Evolutionary conservation across 2,329 filamentous ascomycete species (phyloP), one percentile per base, ranked within the genome.

Genomic region (Parastagonospora avenae): DNA sequence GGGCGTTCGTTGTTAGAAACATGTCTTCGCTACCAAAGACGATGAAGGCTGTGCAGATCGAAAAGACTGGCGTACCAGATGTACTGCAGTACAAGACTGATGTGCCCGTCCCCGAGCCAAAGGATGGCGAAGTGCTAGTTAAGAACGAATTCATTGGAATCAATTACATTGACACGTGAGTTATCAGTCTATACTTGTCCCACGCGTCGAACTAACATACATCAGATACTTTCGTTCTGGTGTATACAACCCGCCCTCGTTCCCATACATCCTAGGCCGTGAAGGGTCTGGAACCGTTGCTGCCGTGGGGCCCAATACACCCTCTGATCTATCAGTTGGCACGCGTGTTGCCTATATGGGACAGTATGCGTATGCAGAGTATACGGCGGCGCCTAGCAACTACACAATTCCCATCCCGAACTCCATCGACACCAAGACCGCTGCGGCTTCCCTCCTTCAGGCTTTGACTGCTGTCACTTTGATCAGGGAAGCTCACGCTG

Each of bases 121-220:
- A 83, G 31, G 83, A 87, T n/a, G 87, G 85, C 51, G 81, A 96
- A 60, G 75, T 96, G 16, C 82, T 96, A 4, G 84, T 96, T 51
- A 89, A 88, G 75, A 96, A 96, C 74, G 84, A 87, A 57, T 89
- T 84, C 70, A 81, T 88, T 42, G 92, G 92, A 52, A 79, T 96
- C 54, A 96, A 96, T 76, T 96, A 84, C 76, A 95, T 96, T 66
- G 92, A 96, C 75, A 96, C 84, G 82, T 86, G 73, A 55, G 66
- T 4, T 7, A 28, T 32, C 24, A 24, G n/a, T 8, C 39, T 19
- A 39, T 9, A 39, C 3, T 24, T 15, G 8, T 16, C 15, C 8
- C 24, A 46, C 2, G 33, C 28, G 7, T n/a, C 5, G 9, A 24
- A 14, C 16, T 46, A 16, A 38, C 4, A 11, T 2, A 4, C 12